Percentiles rank a stretch among this genome's conserved stretches.
Conservation (phyloP, 1,284 basidiomycete genomes). For the Ustilago sp. region DNA sequence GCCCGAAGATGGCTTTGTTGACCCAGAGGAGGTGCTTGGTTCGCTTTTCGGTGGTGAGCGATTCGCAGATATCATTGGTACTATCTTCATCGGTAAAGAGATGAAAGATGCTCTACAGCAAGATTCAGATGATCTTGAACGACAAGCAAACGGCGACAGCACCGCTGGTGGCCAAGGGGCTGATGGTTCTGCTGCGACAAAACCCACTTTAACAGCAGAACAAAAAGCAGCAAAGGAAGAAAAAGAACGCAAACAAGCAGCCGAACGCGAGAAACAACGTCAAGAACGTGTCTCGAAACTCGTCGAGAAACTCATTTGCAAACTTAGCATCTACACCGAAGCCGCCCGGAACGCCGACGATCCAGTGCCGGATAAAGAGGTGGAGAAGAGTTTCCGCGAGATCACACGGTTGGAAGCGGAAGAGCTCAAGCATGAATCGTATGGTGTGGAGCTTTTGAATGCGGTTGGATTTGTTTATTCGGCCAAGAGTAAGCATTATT, state of each 20-base stretch:
- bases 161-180: not conserved
- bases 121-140: constrained; percentile 77
- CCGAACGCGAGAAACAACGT: constrained; percentile 84
- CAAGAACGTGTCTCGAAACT: constrained; percentile 84
- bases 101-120: constrained; percentile 98
- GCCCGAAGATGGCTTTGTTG: constrained; percentile 71
- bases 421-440: constrained; percentile 79
- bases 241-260: constrained; percentile 74
- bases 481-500: constrained; percentile 69
- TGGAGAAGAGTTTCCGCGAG: constrained; percentile 60
- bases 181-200: constrained; percentile 19
- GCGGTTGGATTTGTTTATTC: constrained; percentile 90
- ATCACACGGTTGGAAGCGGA: constrained; percentile 67
- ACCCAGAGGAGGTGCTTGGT: constrained; percentile 86
- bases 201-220: constrained; percentile 78
- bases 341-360: constrained; percentile 80
- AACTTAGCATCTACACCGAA: constrained; percentile 91
- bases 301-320: constrained; percentile 84
- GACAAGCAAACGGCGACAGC: constrained; percentile 50
- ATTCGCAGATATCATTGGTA: constrained; percentile 84
- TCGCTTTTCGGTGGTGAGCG: constrained; percentile 76
- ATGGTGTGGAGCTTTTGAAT: constrained; percentile 90
- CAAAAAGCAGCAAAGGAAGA: constrained; percentile 84
- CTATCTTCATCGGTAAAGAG: constrained; percentile 86
- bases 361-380: constrained; percentile 75